Evolutionary conservation across 2,329 filamentous ascomycete genomes (phyloP), one percentile per base, ranked within the genome.

Genomic region (Alternaria triticina): DNA sequence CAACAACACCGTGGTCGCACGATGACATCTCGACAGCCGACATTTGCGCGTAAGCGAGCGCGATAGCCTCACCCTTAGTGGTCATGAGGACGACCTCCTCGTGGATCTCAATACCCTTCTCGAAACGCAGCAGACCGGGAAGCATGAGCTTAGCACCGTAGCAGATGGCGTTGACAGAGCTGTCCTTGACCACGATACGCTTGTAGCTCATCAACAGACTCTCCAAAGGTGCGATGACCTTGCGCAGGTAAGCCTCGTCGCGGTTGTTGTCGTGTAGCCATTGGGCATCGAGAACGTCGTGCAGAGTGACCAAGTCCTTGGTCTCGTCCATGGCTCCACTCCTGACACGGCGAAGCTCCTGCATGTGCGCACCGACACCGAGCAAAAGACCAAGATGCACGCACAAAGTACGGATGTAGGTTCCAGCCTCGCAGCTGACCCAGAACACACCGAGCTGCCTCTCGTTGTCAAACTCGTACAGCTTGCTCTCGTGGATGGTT

Each of bases 61-160:
- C 96, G 77, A 99, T 97, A 47, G 96, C 96, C 85, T 99, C 96
- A 76, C 96, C 96, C 88, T 99, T 99, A 77, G 96, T 98, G 61
- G 96, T 98, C 91, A 99, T 98, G 65, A 99, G 86, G 40, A 99
- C 94, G 76, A 98, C 90, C 84, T 99, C 96, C 81, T 99, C 96
- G 80, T 97, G 90, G 67, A 96, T 89, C 82, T 98, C 94, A 79
- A 98, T 97, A 67, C 88, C 92, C 73, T 91, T 85, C 86, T 97
- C 94, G 81, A 97, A 98, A 79, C 96, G 90, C 68, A 99, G 84
- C 59, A 99, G 87, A 84, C 96, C 96, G 52, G 96, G 96, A 83
- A 98, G 91, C 96, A 98, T 99, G 69, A 99, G 89, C 86, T 98
- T 98, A 51, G 96, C 96, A 83, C 96, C 96, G 82, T 98, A 98